Conservation (phyloP, 129 eudicot species). For the Apium graveolens region DNA sequence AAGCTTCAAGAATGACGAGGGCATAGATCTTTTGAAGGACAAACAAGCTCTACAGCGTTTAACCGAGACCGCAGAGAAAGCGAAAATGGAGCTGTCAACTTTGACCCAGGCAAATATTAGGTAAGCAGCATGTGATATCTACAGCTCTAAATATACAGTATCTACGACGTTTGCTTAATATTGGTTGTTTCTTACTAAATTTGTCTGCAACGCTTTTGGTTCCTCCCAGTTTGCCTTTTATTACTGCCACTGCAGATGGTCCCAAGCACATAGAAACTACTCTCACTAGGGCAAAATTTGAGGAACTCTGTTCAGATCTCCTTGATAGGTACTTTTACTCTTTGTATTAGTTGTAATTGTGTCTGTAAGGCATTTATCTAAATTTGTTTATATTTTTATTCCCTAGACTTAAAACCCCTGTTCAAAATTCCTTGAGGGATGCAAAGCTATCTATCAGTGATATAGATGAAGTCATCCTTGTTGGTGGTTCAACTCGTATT, state of each 20-base stretch:
- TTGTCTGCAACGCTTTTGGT: not conserved
- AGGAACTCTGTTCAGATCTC: conserved; percentile 91
- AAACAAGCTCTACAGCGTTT: conserved; percentile 97
- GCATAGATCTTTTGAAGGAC: conserved; percentile 91
- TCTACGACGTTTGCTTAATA: not conserved
- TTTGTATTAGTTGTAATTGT: not conserved
- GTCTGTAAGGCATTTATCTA: not conserved
- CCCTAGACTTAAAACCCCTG: conserved; percentile 75
- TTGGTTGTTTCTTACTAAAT: not conserved
- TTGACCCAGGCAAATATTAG: conserved; percentile 88
- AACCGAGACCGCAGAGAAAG: conserved; percentile 96
- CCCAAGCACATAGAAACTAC: conserved; percentile 98
- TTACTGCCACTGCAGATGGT: conserved; percentile 97
- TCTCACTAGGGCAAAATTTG: conserved; percentile 91
- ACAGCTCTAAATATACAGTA: not conserved
- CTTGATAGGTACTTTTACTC: conserved; percentile 59
- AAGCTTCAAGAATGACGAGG: conserved; percentile 76
- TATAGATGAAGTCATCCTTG: conserved; percentile 93
- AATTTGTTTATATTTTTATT: not conserved
- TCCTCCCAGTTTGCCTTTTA: conserved; percentile 74
- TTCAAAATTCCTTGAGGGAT: conserved; percentile 85
- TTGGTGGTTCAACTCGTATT: conserved; percentile 98
- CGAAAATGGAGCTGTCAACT: conserved; percentile 95
- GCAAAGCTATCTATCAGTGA: conserved; percentile 84
- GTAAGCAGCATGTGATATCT: conserved; percentile 17